Conservation (phyloP, 176 grass and related monocot genomes). For the Oryza meridionalis region DNA sequence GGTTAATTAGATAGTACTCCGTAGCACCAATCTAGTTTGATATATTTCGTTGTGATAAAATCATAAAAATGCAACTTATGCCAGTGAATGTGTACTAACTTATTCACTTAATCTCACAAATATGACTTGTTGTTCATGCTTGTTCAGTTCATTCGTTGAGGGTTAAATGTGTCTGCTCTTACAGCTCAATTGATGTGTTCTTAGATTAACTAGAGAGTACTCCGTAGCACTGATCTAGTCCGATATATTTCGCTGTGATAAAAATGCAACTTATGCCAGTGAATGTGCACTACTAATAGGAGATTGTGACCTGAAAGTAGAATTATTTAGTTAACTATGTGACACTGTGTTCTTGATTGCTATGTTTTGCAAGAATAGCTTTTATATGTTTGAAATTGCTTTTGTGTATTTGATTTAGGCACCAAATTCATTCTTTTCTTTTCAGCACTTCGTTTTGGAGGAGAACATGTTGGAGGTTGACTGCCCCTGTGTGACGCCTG, state of each 20-base stretch:
- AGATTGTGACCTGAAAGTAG: not conserved
- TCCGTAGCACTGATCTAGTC: not conserved
- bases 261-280: not conserved
- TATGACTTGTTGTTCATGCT: not conserved
- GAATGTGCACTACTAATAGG: not conserved
- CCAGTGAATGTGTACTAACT: too few relatives aligned
- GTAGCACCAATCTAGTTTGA: not conserved
- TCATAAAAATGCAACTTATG: not conserved
- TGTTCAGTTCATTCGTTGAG: not conserved
- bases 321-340: not conserved
- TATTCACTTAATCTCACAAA: not conserved
- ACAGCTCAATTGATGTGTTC: too few relatives aligned
- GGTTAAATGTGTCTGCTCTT: not conserved
- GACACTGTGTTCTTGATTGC: not conserved
- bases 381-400: not conserved
- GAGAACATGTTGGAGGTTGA: constrained; percentile 93
- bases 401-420: not conserved
- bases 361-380: not conserved
- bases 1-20: not conserved
- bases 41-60: not conserved
- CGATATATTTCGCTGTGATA: not conserved
- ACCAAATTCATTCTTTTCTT: constrained; percentile 14
- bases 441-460: constrained; percentile 78
- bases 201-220: not conserved
- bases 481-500: constrained; percentile 77